A percentile compares a stretch with the other conserved stretches of the same genome.
Evolutionary conservation across 1,139 yeast species (phyloP).

Genomic region (Waltiozyma sp.): DNA sequence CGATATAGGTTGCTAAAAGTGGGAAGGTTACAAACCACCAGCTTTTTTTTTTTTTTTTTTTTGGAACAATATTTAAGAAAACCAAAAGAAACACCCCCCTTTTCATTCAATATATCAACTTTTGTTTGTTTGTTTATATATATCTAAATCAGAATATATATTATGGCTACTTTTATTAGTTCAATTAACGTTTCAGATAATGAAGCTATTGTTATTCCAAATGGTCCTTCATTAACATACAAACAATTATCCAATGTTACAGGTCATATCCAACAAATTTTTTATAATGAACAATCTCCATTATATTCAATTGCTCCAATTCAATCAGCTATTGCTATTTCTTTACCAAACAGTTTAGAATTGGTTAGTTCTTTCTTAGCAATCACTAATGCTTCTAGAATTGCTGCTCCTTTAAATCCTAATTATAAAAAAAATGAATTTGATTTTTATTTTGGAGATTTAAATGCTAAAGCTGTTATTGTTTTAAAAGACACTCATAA

Average conservation of each 20-base stretch:
- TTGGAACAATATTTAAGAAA: too few relatives aligned
- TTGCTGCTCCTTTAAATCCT: constrained; percentile 59
- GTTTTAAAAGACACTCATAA: constrained; percentile 39
- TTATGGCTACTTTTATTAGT: constrained; percentile 12
- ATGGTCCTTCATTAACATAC: constrained; percentile 27
- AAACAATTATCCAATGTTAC: constrained; percentile 27
- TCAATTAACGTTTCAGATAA: constrained; percentile 22
- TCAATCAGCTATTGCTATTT: constrained; percentile 44
- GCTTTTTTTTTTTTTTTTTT: too few relatives aligned
- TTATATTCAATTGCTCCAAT: constrained; percentile 19
- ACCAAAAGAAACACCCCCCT: too few relatives aligned
- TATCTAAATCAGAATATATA: too few relatives aligned
- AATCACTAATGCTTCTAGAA: constrained; percentile 38
- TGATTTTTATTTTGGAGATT: constrained; percentile 49
- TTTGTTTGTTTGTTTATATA: too few relatives aligned
- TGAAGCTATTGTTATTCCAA: constrained; percentile 30
- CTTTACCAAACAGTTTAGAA: constrained; percentile 49
- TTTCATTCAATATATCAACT: too few relatives aligned
- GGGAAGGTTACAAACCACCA: too few relatives aligned
- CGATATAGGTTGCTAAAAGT: too few relatives aligned
- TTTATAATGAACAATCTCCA: constrained; percentile 28
- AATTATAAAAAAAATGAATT: constrained; percentile 48
- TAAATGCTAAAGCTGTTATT: constrained; percentile 41
- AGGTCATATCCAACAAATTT: constrained; percentile 32
- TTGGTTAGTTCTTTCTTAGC: constrained; percentile 44